A percentile compares a stretch with the other conserved stretches of the same genome.
phyloP scores from a whole-genome alignment of 257 asterid genomes.

The Dorcoceras hygrometricum region DNA sequence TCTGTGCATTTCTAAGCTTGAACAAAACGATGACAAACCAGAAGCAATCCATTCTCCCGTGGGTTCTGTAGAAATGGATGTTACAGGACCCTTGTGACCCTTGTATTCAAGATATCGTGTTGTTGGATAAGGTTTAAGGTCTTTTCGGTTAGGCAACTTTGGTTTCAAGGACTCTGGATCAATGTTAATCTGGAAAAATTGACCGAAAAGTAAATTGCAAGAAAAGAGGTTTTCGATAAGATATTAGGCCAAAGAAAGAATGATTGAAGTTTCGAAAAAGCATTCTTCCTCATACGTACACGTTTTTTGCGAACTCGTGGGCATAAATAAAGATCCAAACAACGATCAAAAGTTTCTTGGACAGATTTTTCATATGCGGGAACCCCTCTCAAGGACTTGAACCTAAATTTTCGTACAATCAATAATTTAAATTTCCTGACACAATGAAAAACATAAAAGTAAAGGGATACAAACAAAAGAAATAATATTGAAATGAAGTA shows the following conservation, averaged over 20 bases:
- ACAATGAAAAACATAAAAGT: conserved; percentile 6
- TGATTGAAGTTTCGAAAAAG: conserved; percentile 8
- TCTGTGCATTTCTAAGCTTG: conserved; percentile 10
- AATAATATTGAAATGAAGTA: conserved; percentile 16
- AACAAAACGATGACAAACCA: conserved; percentile 44
- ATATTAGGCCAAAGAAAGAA: conserved; percentile 11
- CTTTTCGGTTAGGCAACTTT: conserved; percentile 87
- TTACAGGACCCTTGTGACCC: conserved; percentile 91
- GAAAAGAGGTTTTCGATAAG: conserved; percentile 7
- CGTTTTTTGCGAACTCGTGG: conserved; percentile 87
- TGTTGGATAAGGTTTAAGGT: conserved; percentile 87
- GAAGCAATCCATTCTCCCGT: conserved; percentile 98
- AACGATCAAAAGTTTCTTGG: conserved; percentile 77
- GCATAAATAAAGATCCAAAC: conserved; percentile 91
- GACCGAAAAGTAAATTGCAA: conserved; percentile 9
- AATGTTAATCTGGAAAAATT: conserved; percentile 65
- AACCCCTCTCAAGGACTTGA: conserved; percentile 67
- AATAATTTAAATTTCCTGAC: background rate
- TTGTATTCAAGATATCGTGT: conserved; percentile 91
- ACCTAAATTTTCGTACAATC: conserved; percentile 43
- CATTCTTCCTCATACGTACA: conserved; percentile 44
- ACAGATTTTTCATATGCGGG: conserved; percentile 90
- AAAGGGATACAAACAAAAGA: conserved; percentile 11
- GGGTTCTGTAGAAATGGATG: conserved; percentile 66
- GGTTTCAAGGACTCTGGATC: conserved; percentile 97